Percentiles rank a stretch among this genome's conserved stretches.
Conservation (phyloP, 2,329 filamentous ascomycete genomes). For the Colletotrichum viniferum region DNA sequence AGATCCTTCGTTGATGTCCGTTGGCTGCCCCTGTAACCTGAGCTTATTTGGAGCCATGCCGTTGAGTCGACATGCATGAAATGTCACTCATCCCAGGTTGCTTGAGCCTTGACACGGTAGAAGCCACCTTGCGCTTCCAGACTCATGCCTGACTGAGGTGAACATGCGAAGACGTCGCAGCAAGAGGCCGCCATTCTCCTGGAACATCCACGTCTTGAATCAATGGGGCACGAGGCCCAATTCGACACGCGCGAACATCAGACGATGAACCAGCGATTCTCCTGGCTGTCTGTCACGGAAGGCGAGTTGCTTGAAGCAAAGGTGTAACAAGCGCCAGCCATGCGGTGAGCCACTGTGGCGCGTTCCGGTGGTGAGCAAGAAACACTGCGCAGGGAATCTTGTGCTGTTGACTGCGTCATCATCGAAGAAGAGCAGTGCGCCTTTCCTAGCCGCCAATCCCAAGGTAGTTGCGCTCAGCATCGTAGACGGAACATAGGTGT, state of each 20-base stretch:
- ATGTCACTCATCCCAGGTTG: neutral
- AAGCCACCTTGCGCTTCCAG: neutral
- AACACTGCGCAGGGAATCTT: neutral
- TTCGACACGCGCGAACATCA: neutral
- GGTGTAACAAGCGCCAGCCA: neutral
- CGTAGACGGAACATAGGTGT: neutral
- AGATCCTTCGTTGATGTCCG: neutral
- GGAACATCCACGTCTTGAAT: neutral
- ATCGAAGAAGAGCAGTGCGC: neutral
- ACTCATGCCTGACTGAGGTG: neutral
- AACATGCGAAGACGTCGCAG: neutral
- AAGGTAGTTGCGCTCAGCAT: neutral
- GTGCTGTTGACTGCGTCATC: neutral
- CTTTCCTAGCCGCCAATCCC: neutral
- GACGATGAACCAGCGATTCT: neutral
- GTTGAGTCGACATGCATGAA: neutral
- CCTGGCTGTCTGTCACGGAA: neutral
- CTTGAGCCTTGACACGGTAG: neutral
- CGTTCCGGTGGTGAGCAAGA: neutral
- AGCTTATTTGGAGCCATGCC: neutral
- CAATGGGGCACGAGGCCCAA: neutral
- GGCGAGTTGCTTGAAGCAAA: neutral
- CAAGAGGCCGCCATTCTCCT: neutral
- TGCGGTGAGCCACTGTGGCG: neutral
- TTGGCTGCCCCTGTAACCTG: neutral